These are phyloP conservation scores for Leptodontidium sp. DNA, from an alignment of 2,329 filamentous ascomycete genomes.

Conservation along the genomic window DNA sequence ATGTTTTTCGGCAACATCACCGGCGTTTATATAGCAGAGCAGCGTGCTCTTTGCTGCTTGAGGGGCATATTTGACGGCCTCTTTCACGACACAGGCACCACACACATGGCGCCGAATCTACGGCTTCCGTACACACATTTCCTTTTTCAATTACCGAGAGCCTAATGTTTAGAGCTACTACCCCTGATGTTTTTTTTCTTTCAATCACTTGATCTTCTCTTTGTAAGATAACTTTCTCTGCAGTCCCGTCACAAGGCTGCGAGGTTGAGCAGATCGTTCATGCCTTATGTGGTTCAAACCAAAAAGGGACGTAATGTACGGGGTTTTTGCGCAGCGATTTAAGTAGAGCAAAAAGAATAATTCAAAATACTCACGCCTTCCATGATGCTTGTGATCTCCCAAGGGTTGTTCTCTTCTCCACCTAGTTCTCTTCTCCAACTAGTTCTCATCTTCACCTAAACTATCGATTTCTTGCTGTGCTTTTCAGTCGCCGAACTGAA, in stretches of 20 bases:
- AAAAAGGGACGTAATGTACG: slow-evolving; percentile 32
- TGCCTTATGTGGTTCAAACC: slow-evolving; percentile 27
- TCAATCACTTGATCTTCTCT: slow-evolving; percentile 38
- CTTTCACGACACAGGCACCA: slow-evolving; percentile 35
- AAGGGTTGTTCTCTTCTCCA: too few species aligned
- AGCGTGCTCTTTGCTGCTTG: slow-evolving; percentile 28
- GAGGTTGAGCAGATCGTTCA: slow-evolving; percentile 23
- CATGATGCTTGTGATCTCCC: background rate
- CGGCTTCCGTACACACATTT: slow-evolving; percentile 29
- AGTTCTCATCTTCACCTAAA: background rate
- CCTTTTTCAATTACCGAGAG: slow-evolving; percentile 33
- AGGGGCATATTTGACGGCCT: slow-evolving; percentile 35
- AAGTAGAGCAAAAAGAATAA: slow-evolving; percentile 16
- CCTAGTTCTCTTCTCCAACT: too few species aligned
- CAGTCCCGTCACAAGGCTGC: slow-evolving; percentile 41
- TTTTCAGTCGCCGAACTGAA: background rate
- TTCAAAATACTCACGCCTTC: background rate
- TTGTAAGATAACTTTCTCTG: slow-evolving; percentile 43
- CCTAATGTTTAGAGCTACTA: slow-evolving; percentile 45
- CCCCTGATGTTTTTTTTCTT: slow-evolving; percentile 28
- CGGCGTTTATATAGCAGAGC: slow-evolving; percentile 37
- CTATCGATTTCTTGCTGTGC: background rate
- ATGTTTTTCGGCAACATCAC: slow-evolving; percentile 41
- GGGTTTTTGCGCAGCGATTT: slow-evolving; percentile 8
- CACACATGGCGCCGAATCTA: slow-evolving; percentile 32